These are phyloP conservation scores for Themeda triandra DNA, from an alignment of 176 grass and related monocot species.

Conservation along the genomic window DNA sequence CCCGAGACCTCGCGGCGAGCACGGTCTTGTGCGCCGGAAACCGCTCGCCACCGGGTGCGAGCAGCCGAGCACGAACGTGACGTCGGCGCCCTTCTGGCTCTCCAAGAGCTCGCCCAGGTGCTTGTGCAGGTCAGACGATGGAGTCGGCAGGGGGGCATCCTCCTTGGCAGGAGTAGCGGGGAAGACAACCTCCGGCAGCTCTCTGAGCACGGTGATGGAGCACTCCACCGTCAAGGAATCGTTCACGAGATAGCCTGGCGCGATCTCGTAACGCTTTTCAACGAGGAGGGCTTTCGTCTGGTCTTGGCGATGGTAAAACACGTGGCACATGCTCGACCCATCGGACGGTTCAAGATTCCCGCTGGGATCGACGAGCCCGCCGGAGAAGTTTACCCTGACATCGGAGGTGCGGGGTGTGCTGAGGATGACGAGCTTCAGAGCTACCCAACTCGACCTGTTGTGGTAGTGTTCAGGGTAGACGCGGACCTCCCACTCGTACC, in stretches of 20 bases:
- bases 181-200: background rate
- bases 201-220: background rate
- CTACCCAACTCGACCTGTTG: background rate
- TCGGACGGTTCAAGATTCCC: background rate
- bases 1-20: background rate
- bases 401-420: background rate
- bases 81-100: background rate
- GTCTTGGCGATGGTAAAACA: background rate
- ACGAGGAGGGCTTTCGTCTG: background rate
- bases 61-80: slow-evolving; percentile 5
- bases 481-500: background rate
- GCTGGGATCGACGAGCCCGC: background rate
- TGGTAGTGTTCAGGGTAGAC: background rate
- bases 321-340: fast-evolving
- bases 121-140: background rate
- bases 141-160: background rate
- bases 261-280: background rate
- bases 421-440: background rate
- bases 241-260: background rate
- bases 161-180: background rate
- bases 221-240: background rate
- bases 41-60: background rate
- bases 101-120: slow-evolving; percentile 17
- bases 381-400: background rate
- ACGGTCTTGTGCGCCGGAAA: slow-evolving; percentile 13